Evolutionary conservation across 192 early-diverging fungal species (phyloP).

Genomic region (Helicostylum pulchrum): DNA sequence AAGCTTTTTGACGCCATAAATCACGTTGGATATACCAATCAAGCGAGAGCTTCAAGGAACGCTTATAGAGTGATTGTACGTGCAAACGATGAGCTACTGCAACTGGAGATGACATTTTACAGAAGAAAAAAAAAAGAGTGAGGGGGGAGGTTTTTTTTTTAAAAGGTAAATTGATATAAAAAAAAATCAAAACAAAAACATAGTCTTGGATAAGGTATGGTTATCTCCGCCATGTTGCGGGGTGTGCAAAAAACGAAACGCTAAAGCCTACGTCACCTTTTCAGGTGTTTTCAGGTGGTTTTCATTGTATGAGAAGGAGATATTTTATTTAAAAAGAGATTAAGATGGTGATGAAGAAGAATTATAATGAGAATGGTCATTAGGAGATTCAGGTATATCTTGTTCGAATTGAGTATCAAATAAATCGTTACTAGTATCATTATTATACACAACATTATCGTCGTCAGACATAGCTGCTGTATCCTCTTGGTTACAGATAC

Average conservation of each 20-base stretch:
- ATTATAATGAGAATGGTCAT: not conserved
- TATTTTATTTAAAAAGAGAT: not conserved
- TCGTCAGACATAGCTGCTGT: not conserved
- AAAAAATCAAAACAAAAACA: not conserved
- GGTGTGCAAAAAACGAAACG: too few relatives aligned
- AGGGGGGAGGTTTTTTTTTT: not conserved
- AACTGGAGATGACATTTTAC: slow-evolving; percentile 18
- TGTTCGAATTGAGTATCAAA: not conserved
- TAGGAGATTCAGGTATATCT: not conserved
- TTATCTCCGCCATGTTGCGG: slow-evolving; percentile 6
- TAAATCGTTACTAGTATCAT: not conserved
- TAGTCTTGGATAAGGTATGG: not conserved
- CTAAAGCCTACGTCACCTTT: not conserved
- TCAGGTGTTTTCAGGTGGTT: too few relatives aligned
- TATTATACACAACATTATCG: not conserved
- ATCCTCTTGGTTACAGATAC: not conserved
- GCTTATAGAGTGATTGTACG: slow-evolving; percentile 81
- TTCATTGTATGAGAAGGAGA: too few relatives aligned
- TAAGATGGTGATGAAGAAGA: not conserved
- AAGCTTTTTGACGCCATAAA: slow-evolving; percentile 75
- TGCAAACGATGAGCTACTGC: slow-evolving; percentile 60
- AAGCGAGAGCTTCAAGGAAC: slow-evolving; percentile 72
- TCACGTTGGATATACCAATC: slow-evolving; percentile 89
- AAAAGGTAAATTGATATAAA: too few relatives aligned
- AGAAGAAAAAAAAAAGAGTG: not conserved